phyloP scores from a whole-genome alignment of 306 rosid genomes.

The Ziziphus jujuba region DNA sequence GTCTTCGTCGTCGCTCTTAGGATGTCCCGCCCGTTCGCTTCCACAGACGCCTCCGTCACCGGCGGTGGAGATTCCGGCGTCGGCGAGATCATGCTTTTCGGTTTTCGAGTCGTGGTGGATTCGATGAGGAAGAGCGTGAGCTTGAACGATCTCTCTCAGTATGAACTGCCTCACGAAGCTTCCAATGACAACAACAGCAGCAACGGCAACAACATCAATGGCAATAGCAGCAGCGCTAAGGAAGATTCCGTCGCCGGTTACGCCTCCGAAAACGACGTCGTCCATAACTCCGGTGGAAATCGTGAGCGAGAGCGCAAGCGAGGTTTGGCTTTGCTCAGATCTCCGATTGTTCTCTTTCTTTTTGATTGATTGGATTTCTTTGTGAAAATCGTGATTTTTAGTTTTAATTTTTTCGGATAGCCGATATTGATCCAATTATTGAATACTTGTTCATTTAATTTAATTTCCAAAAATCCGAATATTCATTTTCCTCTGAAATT shows the following conservation, averaged over 20 bases:
- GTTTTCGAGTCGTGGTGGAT: conserved; percentile 88
- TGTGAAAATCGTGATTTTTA: not conserved
- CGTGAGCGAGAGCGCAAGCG: conserved; percentile 97
- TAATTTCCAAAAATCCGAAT: no score
- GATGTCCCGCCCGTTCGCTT: conserved; percentile 35
- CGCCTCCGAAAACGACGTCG: conserved; percentile 87
- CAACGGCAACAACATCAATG: conserved; percentile 12
- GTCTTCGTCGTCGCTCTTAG: conserved; percentile 13
- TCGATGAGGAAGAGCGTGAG: conserved; percentile 97
- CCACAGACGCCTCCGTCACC: conserved; percentile 26
- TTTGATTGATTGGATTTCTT: not conserved
- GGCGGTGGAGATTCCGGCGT: conserved; percentile 21
- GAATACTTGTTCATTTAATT: no score
- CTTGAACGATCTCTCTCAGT: conserved; percentile 92
- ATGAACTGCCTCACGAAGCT: conserved; percentile 58
- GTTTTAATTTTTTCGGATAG: not conserved
- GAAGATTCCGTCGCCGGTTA: conserved; percentile 57
- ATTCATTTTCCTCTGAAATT: no score
- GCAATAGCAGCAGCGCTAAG: conserved; percentile 27
- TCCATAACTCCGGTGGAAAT: conserved; percentile 54
- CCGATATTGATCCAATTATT: not conserved
- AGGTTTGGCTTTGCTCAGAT: conserved; percentile 53
- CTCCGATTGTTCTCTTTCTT: not conserved
- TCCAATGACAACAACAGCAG: conserved; percentile 10
- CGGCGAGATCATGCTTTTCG: conserved; percentile 89